Percentiles rank a stretch among this genome's conserved stretches.
phyloP scores from a whole-genome alignment of 192 early-diverging fungal genomes.

The Entomortierella lignicola region DNA sequence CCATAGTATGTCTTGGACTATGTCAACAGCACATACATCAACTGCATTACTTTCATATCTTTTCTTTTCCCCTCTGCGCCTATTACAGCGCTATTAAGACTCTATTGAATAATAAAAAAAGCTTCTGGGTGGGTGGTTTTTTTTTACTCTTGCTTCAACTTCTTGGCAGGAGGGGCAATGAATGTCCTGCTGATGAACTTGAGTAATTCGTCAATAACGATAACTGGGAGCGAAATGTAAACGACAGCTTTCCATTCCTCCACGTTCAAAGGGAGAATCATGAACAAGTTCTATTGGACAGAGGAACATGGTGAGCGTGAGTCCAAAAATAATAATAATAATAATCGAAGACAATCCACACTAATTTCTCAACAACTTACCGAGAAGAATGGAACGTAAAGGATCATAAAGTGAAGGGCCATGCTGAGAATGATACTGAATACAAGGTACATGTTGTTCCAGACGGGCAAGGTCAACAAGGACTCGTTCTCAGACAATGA shows the following conservation, averaged over 20 bases:
- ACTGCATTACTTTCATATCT: no score
- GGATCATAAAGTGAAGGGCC: conserved; percentile 94
- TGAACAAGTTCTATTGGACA: conserved; percentile 76
- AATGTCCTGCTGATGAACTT: conserved; percentile 78
- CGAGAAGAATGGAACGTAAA: conserved; percentile 97
- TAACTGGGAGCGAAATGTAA: conserved; percentile 90
- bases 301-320: background rate
- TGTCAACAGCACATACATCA: no score
- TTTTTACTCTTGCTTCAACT: conserved; percentile 47
- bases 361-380: conserved; percentile 45
- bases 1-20: no score
- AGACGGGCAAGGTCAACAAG: conserved; percentile 90
- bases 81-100: background rate
- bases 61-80: no score
- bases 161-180: conserved; percentile 51
- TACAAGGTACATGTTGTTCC: conserved; percentile 91
- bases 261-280: conserved; percentile 86
- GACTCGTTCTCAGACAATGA: conserved; percentile 96
- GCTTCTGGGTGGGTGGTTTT: background rate
- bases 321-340: background rate
- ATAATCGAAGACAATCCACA: no score
- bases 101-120: background rate
- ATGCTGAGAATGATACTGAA: conserved; percentile 88
- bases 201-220: conserved; percentile 91
- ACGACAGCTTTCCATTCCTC: conserved; percentile 94